Evolutionary conservation across 768 basidiomycete genomes (phyloP), one percentile per base, ranked within the genome.

Genomic region (Lentinula detonsa): DNA sequence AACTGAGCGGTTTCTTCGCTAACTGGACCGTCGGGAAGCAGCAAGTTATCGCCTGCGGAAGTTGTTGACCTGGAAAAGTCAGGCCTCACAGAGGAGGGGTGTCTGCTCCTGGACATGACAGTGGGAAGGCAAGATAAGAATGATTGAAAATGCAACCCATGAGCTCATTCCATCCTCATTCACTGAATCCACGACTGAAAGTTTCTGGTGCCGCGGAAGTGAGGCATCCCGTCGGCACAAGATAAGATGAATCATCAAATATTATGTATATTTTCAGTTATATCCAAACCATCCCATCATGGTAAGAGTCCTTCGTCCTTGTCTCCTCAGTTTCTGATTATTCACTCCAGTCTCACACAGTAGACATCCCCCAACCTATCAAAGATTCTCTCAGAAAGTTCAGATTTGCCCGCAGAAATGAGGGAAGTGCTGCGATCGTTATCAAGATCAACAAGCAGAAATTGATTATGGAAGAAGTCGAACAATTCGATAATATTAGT

Each of bases 401-500:
- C 76, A 76, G 82, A 16, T 81, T 83, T 62, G 79, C 91, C 13
- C 90, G 92, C 60, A 83, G 88, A 23, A 85, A 81, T 67, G 81
- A 80, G 48, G 89, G 86, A 42, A 87, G 81, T 66, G 87, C 91
- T 28, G 93, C 92, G 15, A 78, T 95, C 58, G 76, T 93, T 66
- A 86, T 95, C 73, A 95, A 95, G 84, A 92, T 95, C 75, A 88
- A 95, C 81, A 95, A 91, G 78, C 73, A 78, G 43, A 79, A 86
- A 66, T 81, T 95, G 61, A 69, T 85, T 65, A 89, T 97, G 88
- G 88, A 90, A 70, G 87, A 92, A 67, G 89, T 86, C 35, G 91
- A 93, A 59, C 85, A 87, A 69, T 87, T 91, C 65, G 86, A 89
- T 68, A 75, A 84, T 62, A 87, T 91, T 62, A 81, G 80, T 59